Evolutionary conservation across 2,329 filamentous ascomycete species (phyloP).

Genomic region (Penicillium italicum): DNA sequence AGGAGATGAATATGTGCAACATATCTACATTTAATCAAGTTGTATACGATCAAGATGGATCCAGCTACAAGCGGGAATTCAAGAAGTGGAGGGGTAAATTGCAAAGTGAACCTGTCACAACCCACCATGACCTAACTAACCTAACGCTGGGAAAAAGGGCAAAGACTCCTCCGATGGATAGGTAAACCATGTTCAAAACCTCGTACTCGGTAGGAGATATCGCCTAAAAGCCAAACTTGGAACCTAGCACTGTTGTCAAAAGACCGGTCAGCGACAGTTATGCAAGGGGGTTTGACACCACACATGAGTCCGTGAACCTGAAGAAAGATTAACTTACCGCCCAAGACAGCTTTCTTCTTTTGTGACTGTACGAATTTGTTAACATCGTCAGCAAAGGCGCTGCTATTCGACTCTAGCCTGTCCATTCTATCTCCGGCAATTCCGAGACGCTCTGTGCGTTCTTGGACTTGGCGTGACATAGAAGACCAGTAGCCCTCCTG

Average conservation of each 20-base stretch:
- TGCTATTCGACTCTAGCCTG: constrained; percentile 72
- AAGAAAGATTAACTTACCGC: constrained; percentile 44
- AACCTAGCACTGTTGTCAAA: constrained; percentile 34
- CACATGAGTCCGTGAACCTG: not conserved
- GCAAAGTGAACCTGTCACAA: not conserved
- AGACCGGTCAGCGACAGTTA: constrained; percentile 18
- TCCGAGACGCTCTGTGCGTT: constrained; percentile 82
- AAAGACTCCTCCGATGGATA: not conserved
- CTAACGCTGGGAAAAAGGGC: not conserved
- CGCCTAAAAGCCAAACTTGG: constrained; percentile 43
- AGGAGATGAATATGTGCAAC: too few species aligned
- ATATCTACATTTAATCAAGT: too few species aligned
- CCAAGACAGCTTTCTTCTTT: constrained; percentile 78
- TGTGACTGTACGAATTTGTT: constrained; percentile 82
- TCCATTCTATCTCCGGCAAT: constrained; percentile 83
- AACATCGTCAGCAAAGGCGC: constrained; percentile 81
- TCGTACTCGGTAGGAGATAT: not conserved
- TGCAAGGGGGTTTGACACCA: constrained; percentile 16
- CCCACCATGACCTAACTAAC: not conserved
- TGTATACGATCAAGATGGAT: not conserved
- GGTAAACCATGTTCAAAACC: not conserved
- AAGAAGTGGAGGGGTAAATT: not conserved
- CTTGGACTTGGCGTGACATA: constrained; percentile 80
- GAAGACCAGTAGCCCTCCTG: constrained; percentile 72
- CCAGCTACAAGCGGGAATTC: not conserved